Conservation (phyloP, 2,329 filamentous ascomycete genomes). For the Monilinia aucupariae region DNA sequence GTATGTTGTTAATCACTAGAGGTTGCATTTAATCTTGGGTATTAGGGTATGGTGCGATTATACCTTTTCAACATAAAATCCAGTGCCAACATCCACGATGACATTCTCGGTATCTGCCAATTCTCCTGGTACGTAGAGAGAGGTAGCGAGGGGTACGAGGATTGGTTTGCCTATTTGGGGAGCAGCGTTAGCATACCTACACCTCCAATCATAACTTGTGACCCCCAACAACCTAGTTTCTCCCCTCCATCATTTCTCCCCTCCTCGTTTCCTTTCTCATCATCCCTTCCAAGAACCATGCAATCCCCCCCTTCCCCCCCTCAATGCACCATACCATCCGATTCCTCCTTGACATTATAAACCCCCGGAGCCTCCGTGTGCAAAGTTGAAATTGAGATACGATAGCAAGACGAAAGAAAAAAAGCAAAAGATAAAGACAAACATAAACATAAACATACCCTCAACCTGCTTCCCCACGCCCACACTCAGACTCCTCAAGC, state of each 20-base stretch:
- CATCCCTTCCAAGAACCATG: no score
- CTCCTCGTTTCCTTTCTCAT: no score
- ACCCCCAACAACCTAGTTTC: background rate
- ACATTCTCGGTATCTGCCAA: conserved; percentile 70
- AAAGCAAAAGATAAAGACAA: no score
- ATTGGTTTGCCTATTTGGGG: conserved; percentile 48
- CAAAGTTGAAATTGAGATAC: no score
- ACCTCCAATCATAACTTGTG: background rate
- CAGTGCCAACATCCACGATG: conserved; percentile 87
- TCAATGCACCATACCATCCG: no score
- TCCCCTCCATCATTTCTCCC: background rate
- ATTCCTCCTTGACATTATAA: no score
- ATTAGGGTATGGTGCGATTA: background rate
- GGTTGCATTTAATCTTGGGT: background rate
- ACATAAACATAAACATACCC: conserved; percentile 28
- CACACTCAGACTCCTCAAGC: conserved; percentile 67
- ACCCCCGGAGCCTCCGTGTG: no score
- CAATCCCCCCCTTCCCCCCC: no score
- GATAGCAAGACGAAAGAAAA: no score
- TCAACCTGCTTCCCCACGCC: conserved; percentile 43
- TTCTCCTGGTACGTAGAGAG: conserved; percentile 84
- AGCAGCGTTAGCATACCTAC: conserved; percentile 14
- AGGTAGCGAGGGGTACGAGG: conserved; percentile 90
- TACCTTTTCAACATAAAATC: conserved; percentile 92
- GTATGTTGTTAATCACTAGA: background rate